Evolutionary conservation across 768 basidiomycete species (phyloP).

Genomic region (Gyrodon lividus): DNA sequence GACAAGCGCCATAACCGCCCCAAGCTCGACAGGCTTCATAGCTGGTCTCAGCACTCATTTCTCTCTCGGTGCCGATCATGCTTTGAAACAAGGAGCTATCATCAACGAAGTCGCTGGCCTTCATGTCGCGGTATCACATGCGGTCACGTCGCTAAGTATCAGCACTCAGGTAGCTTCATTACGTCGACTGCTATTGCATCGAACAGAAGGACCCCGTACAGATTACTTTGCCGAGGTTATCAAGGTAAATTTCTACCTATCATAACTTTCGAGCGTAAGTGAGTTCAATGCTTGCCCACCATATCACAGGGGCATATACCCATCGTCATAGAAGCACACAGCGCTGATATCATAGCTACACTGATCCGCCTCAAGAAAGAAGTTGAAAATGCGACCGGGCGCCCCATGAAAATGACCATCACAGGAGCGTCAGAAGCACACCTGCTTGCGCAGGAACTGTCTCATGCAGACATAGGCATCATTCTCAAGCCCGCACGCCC

Average conservation of each 20-base stretch:
- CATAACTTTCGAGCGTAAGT: not conserved
- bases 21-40: conserved; percentile 51
- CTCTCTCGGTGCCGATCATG: conserved; percentile 51
- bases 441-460: conserved; percentile 67
- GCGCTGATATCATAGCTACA: conserved; percentile 76
- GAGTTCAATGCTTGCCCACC: not conserved
- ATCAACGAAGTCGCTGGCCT: conserved; percentile 56
- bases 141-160: conserved; percentile 43
- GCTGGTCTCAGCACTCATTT: conserved; percentile 61
- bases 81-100: conserved; percentile 58
- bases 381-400: conserved; percentile 44
- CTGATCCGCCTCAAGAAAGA: conserved; percentile 65
- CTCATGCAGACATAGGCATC: conserved; percentile 60
- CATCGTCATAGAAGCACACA: conserved; percentile 68
- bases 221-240: conserved; percentile 38
- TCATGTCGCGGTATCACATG: conserved; percentile 54
- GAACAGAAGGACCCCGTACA: not conserved
- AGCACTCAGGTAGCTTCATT: conserved; percentile 75
- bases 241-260: conserved; percentile 1
- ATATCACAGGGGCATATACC: conserved; percentile 55
- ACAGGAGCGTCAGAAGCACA: conserved; percentile 64
- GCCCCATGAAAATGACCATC: conserved; percentile 52
- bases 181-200: conserved; percentile 52
- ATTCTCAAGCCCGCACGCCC: conserved; percentile 61
- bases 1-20: conserved; percentile 61